Base-by-base conservation (phyloP, 305 asterid genomes). In the Andrographis paniculata region DNA sequence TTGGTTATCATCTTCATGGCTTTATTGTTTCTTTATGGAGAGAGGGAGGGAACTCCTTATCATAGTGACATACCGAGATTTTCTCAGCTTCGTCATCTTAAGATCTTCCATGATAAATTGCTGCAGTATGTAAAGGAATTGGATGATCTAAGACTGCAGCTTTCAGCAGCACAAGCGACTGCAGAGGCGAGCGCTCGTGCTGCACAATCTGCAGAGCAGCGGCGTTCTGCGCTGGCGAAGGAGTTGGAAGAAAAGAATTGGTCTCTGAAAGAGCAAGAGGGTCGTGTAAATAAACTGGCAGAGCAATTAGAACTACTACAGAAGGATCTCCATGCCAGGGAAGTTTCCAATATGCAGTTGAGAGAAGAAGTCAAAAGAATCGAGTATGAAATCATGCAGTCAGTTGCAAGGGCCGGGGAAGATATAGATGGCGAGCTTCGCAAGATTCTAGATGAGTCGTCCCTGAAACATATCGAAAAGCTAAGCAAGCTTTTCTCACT, bases 291-390 rank as follows among this genome's bases (percentile, higher is more conserved):
- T 56, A 78, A 66, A 63, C 75, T 89, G 24, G 82, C 77, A 39
- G 88, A 82, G 56, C 94, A 89, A 51, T 68, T 89, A 58, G 84
- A 82, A 52, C 82, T 80, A 58, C 69, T 89, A 20, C 88, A 77
- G 70, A 86, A 75, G 62, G 96, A 86, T 71, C 95, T 82, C 17
- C 79, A 48, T 50, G 68, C 75, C 12, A 62, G 95, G 54, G 96
- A 82, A 62, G 68, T 63, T 65, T 85, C 84, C 46, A 94, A 85
- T 70, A 68, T 17, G 65, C 95, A 82, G 43, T 73, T 89, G 44
- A 89, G 76, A 68, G 94, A 73, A 40, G 96, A 89, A 52, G 92
- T 89, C 33, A 52, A 67, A 14, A 80, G 94, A 69, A 62, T 85
- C 4, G 98, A 89, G 76, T 76, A 75, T 36, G 94, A 85, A 47